Conservation (phyloP, 129 eudicot species). For the Solidago caesia region DNA sequence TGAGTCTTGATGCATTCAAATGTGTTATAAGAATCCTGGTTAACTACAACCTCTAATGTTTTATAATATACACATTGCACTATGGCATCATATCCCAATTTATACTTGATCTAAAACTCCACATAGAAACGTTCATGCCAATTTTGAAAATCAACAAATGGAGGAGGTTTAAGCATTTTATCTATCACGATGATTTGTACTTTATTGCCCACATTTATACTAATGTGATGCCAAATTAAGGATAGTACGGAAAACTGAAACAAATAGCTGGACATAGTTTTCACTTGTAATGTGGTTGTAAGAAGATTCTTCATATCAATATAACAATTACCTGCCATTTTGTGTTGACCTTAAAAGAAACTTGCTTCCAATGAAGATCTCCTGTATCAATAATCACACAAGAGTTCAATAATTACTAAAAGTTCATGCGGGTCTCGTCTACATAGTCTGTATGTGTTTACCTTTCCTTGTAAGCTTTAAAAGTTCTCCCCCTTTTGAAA, state of each 20-base stretch:
- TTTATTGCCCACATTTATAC: no score
- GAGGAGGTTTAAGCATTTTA: background rate
- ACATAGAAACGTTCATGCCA: background rate
- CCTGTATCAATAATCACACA: slow-evolving; percentile 45
- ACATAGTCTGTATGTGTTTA: slow-evolving; percentile 20
- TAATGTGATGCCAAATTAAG: no score
- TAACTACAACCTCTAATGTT: background rate
- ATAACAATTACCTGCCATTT: slow-evolving; percentile 56
- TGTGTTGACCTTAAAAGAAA: slow-evolving; percentile 70
- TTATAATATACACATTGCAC: background rate
- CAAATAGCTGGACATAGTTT: background rate
- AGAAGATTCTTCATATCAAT: background rate
- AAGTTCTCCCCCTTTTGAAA: slow-evolving; percentile 76
- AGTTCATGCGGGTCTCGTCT: slow-evolving; percentile 1
- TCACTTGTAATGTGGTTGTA: background rate
- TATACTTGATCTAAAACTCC: background rate
- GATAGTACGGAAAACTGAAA: background rate
- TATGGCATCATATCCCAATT: background rate
- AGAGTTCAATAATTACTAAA: slow-evolving; percentile 5
- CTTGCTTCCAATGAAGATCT: slow-evolving; percentile 91
- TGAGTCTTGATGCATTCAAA: background rate
- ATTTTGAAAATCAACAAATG: background rate
- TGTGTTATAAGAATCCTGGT: slow-evolving; percentile 4
- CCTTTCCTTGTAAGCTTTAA: slow-evolving; percentile 77
- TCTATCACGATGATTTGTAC: background rate